Percentiles rank a stretch among this genome's conserved stretches.
Conservation (phyloP, 169 alveolate genomes). For the Blepharisma undulans region DNA sequence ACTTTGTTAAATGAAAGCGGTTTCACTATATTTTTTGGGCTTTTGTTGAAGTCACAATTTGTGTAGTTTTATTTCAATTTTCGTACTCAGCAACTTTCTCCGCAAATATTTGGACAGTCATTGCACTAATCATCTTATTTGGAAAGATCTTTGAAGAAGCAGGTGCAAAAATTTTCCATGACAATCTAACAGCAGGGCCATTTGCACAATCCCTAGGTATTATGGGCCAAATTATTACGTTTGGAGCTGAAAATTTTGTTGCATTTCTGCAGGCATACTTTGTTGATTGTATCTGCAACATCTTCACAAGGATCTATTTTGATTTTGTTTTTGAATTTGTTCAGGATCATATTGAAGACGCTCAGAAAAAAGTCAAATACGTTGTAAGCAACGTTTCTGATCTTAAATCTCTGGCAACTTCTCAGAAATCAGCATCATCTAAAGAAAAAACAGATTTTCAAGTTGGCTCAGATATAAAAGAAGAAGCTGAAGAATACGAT, state of each 20-base stretch:
- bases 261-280: constrained; percentile 67
- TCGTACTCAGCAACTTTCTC: constrained; percentile 64
- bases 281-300: constrained; percentile 56
- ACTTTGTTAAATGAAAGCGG: constrained; percentile 70
- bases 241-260: constrained; percentile 78
- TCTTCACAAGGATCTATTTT: constrained; percentile 68
- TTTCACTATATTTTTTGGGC: constrained; percentile 55
- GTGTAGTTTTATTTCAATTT: constrained; percentile 53
- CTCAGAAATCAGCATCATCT: not conserved
- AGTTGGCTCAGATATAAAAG: constrained; percentile 3
- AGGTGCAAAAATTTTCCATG: constrained; percentile 50
- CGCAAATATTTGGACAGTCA: constrained; percentile 66
- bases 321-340: constrained; percentile 50
- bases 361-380: constrained; percentile 16
- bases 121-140: constrained; percentile 53
- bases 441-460: not conserved
- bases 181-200: constrained; percentile 59
- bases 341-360: constrained; percentile 54
- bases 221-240: constrained; percentile 64
- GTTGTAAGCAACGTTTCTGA: constrained; percentile 23
- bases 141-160: constrained; percentile 61
- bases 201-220: constrained; percentile 48
- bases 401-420: not conserved
- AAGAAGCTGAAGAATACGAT: constrained; percentile 43
- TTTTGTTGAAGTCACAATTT: constrained; percentile 46